Evolutionary conservation across 768 basidiomycete species (phyloP).

Genomic region (Tephrocybe sp.): DNA sequence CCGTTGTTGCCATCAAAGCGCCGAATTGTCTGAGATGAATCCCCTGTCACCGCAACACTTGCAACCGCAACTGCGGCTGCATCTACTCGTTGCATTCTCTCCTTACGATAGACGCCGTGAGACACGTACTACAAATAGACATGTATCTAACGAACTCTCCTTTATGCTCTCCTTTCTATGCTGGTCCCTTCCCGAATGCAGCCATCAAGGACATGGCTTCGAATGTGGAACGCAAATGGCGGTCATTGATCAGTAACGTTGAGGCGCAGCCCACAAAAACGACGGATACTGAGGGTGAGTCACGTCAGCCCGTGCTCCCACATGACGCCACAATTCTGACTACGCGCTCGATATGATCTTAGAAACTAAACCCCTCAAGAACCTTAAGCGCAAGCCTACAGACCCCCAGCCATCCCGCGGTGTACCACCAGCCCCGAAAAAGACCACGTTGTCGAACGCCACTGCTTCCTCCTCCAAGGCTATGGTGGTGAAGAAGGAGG

Average conservation of each 20-base stretch:
- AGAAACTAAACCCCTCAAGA: slow-evolving; percentile 69
- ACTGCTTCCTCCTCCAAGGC: slow-evolving; percentile 42
- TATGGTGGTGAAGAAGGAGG: slow-evolving; percentile 59
- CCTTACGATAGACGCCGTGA: slow-evolving; percentile 30
- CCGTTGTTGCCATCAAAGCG: background rate
- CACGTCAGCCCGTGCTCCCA: slow-evolving; percentile 45
- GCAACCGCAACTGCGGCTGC: background rate
- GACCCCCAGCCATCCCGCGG: slow-evolving; percentile 39
- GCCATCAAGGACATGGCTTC: slow-evolving; percentile 94
- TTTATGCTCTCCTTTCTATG: slow-evolving; percentile 38
- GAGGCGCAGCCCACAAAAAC: slow-evolving; percentile 36
- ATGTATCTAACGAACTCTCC: slow-evolving; percentile 67
- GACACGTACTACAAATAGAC: slow-evolving; percentile 44
- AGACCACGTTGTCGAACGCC: slow-evolving; percentile 56
- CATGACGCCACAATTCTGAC: slow-evolving; percentile 23
- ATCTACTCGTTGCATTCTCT: background rate
- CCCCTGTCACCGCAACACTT: slow-evolving; percentile 12
- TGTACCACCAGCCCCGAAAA: slow-evolving; percentile 51
- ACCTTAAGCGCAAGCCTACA: slow-evolving; percentile 58
- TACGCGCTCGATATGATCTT: slow-evolving; percentile 13
- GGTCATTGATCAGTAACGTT: slow-evolving; percentile 50
- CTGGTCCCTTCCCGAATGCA: slow-evolving; percentile 41
- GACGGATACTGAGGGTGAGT: slow-evolving; percentile 69
- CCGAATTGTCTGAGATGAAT: slow-evolving; percentile 15
- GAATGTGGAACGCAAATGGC: slow-evolving; percentile 86